Percentiles rank a stretch among this genome's conserved stretches.
These are phyloP conservation scores for Eucalyptus shirleyi DNA, from an alignment of 345 rosid species.

Conservation along the genomic window DNA sequence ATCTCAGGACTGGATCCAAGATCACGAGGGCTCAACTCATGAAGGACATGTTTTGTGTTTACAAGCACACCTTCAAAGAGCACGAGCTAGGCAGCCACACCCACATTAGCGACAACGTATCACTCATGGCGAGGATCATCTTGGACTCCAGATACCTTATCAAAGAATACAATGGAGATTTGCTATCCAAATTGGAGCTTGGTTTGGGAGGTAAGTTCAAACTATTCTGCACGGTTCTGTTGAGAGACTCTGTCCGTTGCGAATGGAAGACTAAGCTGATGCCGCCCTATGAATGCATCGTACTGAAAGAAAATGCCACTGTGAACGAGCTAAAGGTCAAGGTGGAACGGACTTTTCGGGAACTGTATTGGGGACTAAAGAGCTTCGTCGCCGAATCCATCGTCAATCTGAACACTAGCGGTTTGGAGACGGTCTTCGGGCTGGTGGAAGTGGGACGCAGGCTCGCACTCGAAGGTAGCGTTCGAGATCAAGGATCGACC, in stretches of 20 bases:
- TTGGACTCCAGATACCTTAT: slow-evolving; percentile 61
- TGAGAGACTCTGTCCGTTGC: slow-evolving; percentile 6
- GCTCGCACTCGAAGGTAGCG: slow-evolving; percentile 37
- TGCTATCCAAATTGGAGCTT: slow-evolving; percentile 5
- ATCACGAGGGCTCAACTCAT: slow-evolving; percentile 51
- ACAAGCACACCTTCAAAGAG: slow-evolving; percentile 41
- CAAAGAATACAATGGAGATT: slow-evolving; percentile 41
- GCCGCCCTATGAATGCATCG: slow-evolving; percentile 52
- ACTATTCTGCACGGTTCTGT: slow-evolving; percentile 38
- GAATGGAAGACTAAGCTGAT: not conserved
- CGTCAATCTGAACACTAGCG: slow-evolving; percentile 21
- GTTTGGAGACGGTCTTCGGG: slow-evolving; percentile 22
- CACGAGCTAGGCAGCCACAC: slow-evolving; percentile 14
- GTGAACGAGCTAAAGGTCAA: slow-evolving; percentile 45
- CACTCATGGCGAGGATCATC: slow-evolving; percentile 48
- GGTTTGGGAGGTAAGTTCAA: slow-evolving; percentile 28
- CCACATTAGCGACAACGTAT: slow-evolving; percentile 30
- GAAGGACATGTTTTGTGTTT: slow-evolving; percentile 54
- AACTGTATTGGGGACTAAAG: slow-evolving; percentile 63
- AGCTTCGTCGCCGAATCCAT: slow-evolving; percentile 25
- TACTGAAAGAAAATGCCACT: slow-evolving; percentile 47
- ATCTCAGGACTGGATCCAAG: slow-evolving; percentile 23
- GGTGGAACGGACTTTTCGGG: slow-evolving; percentile 54
- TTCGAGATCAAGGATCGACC: slow-evolving; percentile 4
- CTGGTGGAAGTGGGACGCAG: slow-evolving; percentile 28